Percentiles rank a stretch among this genome's conserved stretches.
Conservation (phyloP, 176 grass and related monocot genomes). For the Ananas comosus region DNA sequence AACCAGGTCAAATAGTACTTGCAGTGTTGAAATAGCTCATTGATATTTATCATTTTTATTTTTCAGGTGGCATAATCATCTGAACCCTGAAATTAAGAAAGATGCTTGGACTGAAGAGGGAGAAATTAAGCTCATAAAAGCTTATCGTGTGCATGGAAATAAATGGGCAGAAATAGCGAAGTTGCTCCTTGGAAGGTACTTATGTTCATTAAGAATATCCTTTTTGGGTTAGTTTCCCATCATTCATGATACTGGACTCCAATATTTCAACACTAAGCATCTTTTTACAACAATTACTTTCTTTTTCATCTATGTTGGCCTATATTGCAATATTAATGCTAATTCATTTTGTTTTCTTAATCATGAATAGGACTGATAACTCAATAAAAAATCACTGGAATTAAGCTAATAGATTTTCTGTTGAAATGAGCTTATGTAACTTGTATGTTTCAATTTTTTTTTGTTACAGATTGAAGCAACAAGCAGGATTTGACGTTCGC, state of each 20-base stretch:
- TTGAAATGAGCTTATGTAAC: too few relatives aligned
- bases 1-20: too few relatives aligned
- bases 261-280: neutral
- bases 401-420: too few relatives aligned
- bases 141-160: slow-evolving; percentile 69
- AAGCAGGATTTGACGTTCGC: too few relatives aligned
- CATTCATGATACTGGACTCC: too few relatives aligned
- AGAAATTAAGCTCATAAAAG: slow-evolving; percentile 60
- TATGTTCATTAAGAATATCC: neutral
- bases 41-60: neutral
- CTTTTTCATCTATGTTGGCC: neutral
- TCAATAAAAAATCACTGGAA: slow-evolving; percentile 99
- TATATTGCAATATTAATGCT: neutral
- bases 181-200: slow-evolving; percentile 85
- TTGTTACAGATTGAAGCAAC: too few relatives aligned
- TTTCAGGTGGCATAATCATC: slow-evolving; percentile 97
- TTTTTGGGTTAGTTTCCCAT: too few relatives aligned
- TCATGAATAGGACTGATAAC: slow-evolving; percentile 81
- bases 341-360: slow-evolving; percentile 7
- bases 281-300: neutral
- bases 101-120: slow-evolving; percentile 90
- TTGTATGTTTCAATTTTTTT: too few relatives aligned
- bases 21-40: too few relatives aligned
- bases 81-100: slow-evolving; percentile 91
- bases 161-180: slow-evolving; percentile 99